phyloP scores from a whole-genome alignment of 148 eudicot genomes.

The Fagopyrum esculentum region DNA sequence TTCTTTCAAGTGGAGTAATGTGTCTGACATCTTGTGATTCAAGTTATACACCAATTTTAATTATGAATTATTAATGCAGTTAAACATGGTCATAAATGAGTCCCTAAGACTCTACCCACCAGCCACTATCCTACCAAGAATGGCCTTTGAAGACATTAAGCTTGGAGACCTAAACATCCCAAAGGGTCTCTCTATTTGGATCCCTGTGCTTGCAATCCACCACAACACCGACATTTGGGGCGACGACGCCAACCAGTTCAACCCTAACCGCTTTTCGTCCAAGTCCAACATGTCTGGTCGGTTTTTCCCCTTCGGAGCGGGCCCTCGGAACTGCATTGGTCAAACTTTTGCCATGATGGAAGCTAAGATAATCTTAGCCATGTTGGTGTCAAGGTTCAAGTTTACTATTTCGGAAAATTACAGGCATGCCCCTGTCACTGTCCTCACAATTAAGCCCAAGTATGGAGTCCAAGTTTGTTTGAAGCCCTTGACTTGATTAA shows the following conservation, averaged over 20 bases:
- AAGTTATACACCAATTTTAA: neutral
- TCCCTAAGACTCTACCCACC: slow-evolving; percentile 86
- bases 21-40: neutral
- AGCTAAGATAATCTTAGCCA: slow-evolving; percentile 49
- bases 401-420: slow-evolving; percentile 64
- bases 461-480: slow-evolving; percentile 76
- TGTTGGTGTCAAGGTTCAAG: slow-evolving; percentile 49
- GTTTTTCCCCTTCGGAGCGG: slow-evolving; percentile 59
- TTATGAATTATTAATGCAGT: slow-evolving; percentile 25
- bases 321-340: slow-evolving; percentile 35
- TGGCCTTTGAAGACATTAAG: slow-evolving; percentile 49
- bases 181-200: slow-evolving; percentile 82
- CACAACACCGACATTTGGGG: slow-evolving; percentile 42
- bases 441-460: slow-evolving; percentile 86
- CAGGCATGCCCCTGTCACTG: slow-evolving; percentile 72
- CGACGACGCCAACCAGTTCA: slow-evolving; percentile 26
- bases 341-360: slow-evolving; percentile 30
- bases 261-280: slow-evolving; percentile 25
- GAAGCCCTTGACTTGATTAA: slow-evolving; percentile 37
- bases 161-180: slow-evolving; percentile 22
- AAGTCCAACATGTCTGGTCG: slow-evolving; percentile 37
- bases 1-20: no score
- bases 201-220: slow-evolving; percentile 85
- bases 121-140: slow-evolving; percentile 69
- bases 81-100: slow-evolving; percentile 81